These are phyloP conservation scores for Akebia trifoliata DNA, from an alignment of 164 flowering plant species.

Conservation along the genomic window DNA sequence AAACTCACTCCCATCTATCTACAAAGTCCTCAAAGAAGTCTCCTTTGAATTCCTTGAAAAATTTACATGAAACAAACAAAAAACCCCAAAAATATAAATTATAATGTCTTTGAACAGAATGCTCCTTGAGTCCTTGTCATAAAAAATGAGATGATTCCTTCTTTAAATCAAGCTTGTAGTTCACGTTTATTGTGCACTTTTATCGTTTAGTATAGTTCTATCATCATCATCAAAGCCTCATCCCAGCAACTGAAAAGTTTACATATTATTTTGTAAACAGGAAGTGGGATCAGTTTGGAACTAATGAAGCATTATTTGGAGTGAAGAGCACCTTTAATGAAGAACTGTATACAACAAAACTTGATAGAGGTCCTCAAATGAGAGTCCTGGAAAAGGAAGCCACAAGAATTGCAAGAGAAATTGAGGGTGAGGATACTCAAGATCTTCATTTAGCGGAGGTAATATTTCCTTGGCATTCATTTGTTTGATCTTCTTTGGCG, in stretches of 20 bases:
- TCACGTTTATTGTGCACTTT: too few relatives aligned
- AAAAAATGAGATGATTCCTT: too few relatives aligned
- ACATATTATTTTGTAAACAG: constrained; percentile 30
- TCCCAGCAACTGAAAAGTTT: background rate
- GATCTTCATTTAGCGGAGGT: constrained; percentile 98
- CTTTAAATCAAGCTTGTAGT: too few relatives aligned
- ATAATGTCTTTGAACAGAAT: too few relatives aligned
- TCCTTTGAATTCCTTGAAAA: too few relatives aligned
- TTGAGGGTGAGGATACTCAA: constrained; percentile 88
- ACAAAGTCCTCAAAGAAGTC: too few relatives aligned
- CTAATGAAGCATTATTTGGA: constrained; percentile 83
- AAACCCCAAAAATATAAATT: too few relatives aligned
- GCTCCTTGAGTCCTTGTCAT: too few relatives aligned
- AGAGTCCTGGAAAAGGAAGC: constrained; percentile 83
- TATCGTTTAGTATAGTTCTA: too few relatives aligned
- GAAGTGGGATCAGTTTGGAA: constrained; percentile 94
- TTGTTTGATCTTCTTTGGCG: background rate
- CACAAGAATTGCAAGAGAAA: constrained; percentile 82
- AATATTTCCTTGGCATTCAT: constrained; percentile 8
- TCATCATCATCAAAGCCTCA: too few relatives aligned
- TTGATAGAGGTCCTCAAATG: constrained; percentile 86
- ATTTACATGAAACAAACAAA: too few relatives aligned
- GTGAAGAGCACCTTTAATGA: constrained; percentile 95
- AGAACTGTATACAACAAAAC: constrained; percentile 94
- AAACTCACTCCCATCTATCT: too few relatives aligned